These are phyloP conservation scores for Chaetomium fimeti DNA, from an alignment of 495 filamentous ascomycete genomes.

Conservation along the genomic window DNA sequence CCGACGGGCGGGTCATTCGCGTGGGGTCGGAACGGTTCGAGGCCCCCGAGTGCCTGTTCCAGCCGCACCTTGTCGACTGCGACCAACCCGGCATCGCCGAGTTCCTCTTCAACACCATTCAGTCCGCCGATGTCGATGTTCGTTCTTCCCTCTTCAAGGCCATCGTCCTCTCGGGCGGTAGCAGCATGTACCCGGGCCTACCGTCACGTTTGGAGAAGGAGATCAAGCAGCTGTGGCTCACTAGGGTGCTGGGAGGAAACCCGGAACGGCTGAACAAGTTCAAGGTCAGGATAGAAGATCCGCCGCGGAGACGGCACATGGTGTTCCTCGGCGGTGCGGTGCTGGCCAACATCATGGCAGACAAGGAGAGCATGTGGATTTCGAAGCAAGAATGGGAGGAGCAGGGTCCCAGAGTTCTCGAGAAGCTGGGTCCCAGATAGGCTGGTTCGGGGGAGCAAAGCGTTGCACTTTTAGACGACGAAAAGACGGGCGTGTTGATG, in stretches of 20 bases:
- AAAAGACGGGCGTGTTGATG: constrained; percentile 8
- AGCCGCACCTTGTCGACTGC: constrained; percentile 96
- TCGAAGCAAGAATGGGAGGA: constrained; percentile 95
- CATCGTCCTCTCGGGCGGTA: constrained; percentile 92
- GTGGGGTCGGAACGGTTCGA: constrained; percentile 97
- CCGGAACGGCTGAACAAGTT: constrained; percentile 96
- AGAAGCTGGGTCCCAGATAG: constrained; percentile 84
- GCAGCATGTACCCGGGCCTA: constrained; percentile 97
- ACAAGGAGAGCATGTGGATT: constrained; percentile 99
- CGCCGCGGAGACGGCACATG: constrained; percentile 94
- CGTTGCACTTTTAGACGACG: constrained; percentile 20
- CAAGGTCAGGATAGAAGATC: constrained; percentile 98
- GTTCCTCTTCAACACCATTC: constrained; percentile 97
- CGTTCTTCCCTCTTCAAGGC: constrained; percentile 92
- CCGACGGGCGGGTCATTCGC: constrained; percentile 91
- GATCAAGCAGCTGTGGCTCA: constrained; percentile 97
- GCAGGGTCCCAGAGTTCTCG: constrained; percentile 78
- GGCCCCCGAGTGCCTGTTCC: constrained; percentile 97
- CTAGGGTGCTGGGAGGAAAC: constrained; percentile 81
- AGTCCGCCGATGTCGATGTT: constrained; percentile 91
- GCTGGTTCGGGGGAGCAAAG: constrained; percentile 16
- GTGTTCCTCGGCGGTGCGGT: constrained; percentile 97
- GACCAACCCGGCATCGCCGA: constrained; percentile 97
- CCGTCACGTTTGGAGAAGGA: constrained; percentile 96
- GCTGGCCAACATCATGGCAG: constrained; percentile 96